A percentile compares a stretch with the other conserved stretches of the same genome.
phyloP scores from a whole-genome alignment of 208 protist genomes.

The Acanthamoeba culbertsoni region DNA sequence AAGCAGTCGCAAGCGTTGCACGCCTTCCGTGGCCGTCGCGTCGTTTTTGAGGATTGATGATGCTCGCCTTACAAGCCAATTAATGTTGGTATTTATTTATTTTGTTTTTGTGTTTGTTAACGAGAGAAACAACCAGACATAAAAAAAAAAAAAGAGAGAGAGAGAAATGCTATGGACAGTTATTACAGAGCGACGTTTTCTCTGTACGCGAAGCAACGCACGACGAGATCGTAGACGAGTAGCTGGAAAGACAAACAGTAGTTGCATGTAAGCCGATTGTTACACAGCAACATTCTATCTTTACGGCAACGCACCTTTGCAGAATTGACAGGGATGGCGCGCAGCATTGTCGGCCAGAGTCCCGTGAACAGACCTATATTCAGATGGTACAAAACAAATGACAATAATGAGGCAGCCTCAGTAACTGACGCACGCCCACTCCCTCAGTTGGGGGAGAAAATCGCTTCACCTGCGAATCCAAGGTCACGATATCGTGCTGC shows the following conservation, averaged over 20 bases:
- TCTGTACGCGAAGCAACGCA: neutral
- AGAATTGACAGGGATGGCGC: constrained; percentile 12
- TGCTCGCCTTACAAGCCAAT: too few relatives aligned
- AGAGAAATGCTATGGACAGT: too few relatives aligned
- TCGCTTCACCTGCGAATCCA: neutral
- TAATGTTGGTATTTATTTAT: neutral
- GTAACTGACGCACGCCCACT: neutral
- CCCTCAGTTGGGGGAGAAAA: neutral
- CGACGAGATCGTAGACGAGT: neutral
- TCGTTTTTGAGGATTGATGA: neutral
- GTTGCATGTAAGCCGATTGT: too few relatives aligned
- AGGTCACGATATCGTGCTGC: neutral
- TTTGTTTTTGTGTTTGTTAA: too few relatives aligned
- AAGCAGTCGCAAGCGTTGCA: neutral
- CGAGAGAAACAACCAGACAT: too few relatives aligned
- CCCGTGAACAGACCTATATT: constrained; percentile 6
- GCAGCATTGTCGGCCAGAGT: neutral
- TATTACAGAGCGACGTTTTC: too few relatives aligned
- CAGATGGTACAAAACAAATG: neutral
- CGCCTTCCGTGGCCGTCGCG: neutral
- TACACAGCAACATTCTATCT: too few relatives aligned
- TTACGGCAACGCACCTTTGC: constrained; percentile 1
- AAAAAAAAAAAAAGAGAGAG: too few relatives aligned
- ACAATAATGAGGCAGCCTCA: neutral
- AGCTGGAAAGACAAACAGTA: neutral